Evolutionary conservation across 2,329 filamentous ascomycete species (phyloP), one percentile per base, ranked within the genome.

Genomic region (Aspergillus uvarum): DNA sequence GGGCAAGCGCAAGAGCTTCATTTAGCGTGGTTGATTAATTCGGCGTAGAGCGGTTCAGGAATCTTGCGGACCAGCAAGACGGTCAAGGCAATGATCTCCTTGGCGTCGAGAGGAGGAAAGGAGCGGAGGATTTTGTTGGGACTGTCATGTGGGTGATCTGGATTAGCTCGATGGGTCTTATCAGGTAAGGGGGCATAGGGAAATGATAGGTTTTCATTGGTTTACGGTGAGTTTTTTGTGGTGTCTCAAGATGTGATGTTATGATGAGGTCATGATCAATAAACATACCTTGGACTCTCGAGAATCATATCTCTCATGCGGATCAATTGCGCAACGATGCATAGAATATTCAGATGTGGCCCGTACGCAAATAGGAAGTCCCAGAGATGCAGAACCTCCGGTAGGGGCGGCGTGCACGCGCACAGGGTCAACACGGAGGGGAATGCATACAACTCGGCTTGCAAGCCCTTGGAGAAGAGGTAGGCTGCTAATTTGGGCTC

Each of bases 281-380:
- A 48, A 22, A 74, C 66, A 60, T 80, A 96, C 93, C 90, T 96
- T 6, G 89, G 85, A 59, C 90, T 96, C 59, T 87, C 87, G 67
- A 99, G 79, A 56, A 99, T 88, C 62, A 91, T 87, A 59, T 93
- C 89, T 60, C 93, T 84, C 78, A 97, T 91, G 69, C 96, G 85
- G 52, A 97, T 89, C 55, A 99, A 81, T 77, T 99, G 95, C 14
- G 94, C 94, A 16, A 98, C 95, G 65, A 99, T 97, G 74, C 95
- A 98, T 22, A 99, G 79, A 58, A 99, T 91, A 71, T 99, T 99
- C 62, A 99, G 77, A 75, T 99, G 95, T 38, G 92, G 88, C 0
- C 95, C 95, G 68, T 97, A 99, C 0, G 95, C 94, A 71, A 99
- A 96, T 22, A 99, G 78, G 68, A 99, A 99, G 74, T 99, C 95